phyloP scores from a whole-genome alignment of 768 basidiomycete genomes.

The Cyathus striatus region DNA sequence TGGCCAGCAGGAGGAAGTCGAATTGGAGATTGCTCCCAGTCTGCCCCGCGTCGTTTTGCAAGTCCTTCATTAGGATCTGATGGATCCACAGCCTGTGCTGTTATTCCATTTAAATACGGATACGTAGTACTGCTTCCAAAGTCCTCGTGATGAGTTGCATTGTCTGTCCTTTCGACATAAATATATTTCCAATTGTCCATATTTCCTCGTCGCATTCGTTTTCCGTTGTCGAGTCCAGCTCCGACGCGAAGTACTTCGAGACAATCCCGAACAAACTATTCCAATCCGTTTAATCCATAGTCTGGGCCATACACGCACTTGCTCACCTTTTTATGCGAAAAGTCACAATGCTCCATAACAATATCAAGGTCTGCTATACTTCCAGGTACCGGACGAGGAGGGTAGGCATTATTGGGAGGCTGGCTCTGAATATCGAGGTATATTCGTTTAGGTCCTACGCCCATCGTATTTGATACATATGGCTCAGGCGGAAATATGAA shows the following conservation, averaged over 20 bases:
- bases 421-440: slow-evolving; percentile 69
- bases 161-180: slow-evolving; percentile 58
- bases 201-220: slow-evolving; percentile 67
- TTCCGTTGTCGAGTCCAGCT: slow-evolving; percentile 80
- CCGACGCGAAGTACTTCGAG: slow-evolving; percentile 92
- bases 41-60: slow-evolving; percentile 50
- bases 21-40: slow-evolving; percentile 55
- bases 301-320: neutral
- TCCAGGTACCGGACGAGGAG: slow-evolving; percentile 81
- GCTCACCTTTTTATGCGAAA: slow-evolving; percentile 68
- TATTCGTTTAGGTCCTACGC: slow-evolving; percentile 71
- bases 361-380: slow-evolving; percentile 86
- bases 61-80: slow-evolving; percentile 51
- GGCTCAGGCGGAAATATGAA: too few species aligned
- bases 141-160: slow-evolving; percentile 26
- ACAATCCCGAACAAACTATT: slow-evolving; percentile 94
- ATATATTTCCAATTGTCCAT: slow-evolving; percentile 86
- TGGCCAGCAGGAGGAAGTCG: slow-evolving; percentile 42
- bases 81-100: slow-evolving; percentile 10
- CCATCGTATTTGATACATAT: slow-evolving; percentile 54
- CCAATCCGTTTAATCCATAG: neutral
- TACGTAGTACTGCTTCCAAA: slow-evolving; percentile 28
- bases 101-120: too few species aligned
- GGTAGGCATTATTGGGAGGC: slow-evolving; percentile 68
- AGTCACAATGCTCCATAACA: slow-evolving; percentile 92